These are phyloP conservation scores for Mycena rebaudengoi DNA, from an alignment of 768 basidiomycete species.

Conservation along the genomic window DNA sequence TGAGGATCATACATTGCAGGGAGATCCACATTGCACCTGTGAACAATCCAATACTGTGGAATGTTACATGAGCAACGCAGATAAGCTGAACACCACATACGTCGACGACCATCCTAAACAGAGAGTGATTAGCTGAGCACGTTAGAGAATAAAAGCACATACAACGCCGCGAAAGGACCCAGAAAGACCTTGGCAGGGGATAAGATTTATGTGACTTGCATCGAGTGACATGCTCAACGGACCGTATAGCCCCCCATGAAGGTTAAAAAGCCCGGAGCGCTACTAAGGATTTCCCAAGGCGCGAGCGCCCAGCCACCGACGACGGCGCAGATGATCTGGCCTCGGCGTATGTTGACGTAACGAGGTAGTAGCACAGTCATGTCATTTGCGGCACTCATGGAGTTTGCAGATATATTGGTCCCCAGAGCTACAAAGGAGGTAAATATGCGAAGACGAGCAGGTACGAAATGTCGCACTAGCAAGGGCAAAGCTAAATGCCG, in stretches of 20 bases:
- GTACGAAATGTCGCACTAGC: conserved; percentile 47
- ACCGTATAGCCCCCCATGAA: conserved; percentile 87
- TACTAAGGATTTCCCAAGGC: conserved; percentile 86
- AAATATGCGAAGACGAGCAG: background rate
- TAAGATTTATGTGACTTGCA: background rate
- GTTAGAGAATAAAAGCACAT: conserved; percentile 33
- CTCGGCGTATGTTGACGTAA: conserved; percentile 84
- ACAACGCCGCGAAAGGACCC: conserved; percentile 86
- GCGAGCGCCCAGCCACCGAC: conserved; percentile 87
- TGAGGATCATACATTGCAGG: conserved; percentile 85
- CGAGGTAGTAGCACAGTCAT: conserved; percentile 80
- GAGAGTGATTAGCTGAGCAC: background rate
- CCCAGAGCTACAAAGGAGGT: conserved; percentile 52
- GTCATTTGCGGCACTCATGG: conserved; percentile 79
- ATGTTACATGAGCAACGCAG: background rate
- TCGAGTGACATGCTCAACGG: background rate
- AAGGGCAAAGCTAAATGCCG: conserved; percentile 75
- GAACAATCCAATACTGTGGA: conserved; percentile 81
- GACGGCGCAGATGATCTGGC: conserved; percentile 80
- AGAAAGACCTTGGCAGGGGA: conserved; percentile 71
- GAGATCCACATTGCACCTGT: conserved; percentile 76
- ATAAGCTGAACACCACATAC: conserved; percentile 37
- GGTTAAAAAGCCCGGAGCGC: conserved; percentile 71
- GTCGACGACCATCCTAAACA: conserved; percentile 56
- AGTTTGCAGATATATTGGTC: conserved; percentile 82